Evolutionary conservation across 345 rosid species (phyloP), one percentile per base, ranked within the genome.

Genomic region (Populus alba): DNA sequence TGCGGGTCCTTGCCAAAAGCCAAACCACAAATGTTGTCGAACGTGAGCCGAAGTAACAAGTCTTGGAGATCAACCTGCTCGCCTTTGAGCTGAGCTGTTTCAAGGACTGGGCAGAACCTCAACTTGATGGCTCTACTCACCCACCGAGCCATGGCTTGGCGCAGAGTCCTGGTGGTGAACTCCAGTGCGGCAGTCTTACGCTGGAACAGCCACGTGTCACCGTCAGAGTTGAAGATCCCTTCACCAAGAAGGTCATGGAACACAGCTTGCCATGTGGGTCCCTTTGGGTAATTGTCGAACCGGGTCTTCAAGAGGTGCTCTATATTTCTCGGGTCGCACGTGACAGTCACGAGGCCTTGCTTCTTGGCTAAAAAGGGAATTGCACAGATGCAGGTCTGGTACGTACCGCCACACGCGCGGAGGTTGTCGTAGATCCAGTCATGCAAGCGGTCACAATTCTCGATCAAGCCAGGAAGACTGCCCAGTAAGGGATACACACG

Each of bases 101-200:
- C 86, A 2, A 95, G 94, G 29, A 95, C 78, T 0, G 97, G 97
- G 63, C 87, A 78, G 85, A 95, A 93, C 10, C 97, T 75, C 45
- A 87, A 75, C 85, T 86, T 87, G 45, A 95, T 95, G 27, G 95
- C 91, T 37, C 92, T 89, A 80, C 85, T 91, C 33, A 95, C 91
- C 99, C 99, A 95, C 1, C 99, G 91, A 80, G 93, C 94, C 99
- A 95, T 95, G 80, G 99, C 99, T 71, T 92, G 98, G 73, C 99
- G 98, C 22, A 95, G 94, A 9, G 98, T 95, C 85, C 96, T 81
- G 25, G 99, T 95, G 81, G 99, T 95, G 82, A 95, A 95, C 81
- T 95, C 99, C 78, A 95, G 89, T 7, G 99, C 98, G 31, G 99
- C 98, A 6, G 99, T 95, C 80, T 87, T 95, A n/a, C 99, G 85